Evolutionary conservation across 352 stramenopile genomes (phyloP).

Genomic region (Phytophthora quininea): DNA sequence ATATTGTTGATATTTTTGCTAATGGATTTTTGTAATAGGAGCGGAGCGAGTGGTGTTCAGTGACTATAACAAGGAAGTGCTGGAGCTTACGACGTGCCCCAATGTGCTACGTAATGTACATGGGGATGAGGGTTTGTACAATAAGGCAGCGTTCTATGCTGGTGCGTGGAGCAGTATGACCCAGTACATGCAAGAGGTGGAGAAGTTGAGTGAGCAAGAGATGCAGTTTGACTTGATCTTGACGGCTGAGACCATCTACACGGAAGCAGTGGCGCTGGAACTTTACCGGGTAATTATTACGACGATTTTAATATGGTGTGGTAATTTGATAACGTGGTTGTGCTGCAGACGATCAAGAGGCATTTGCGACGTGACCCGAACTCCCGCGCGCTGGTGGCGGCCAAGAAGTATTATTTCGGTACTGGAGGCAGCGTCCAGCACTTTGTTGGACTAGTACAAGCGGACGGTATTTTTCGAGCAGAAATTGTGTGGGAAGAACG

Average conservation of each 20-base stretch:
- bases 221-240: constrained; percentile 79
- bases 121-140: constrained; percentile 27
- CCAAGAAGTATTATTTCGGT: constrained; percentile 91
- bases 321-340: constrained; percentile 6
- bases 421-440: constrained; percentile 88
- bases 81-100: constrained; percentile 84
- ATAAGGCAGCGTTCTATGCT: constrained; percentile 70
- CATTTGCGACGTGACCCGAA: constrained; percentile 53
- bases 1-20: neutral
- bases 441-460: constrained; percentile 65
- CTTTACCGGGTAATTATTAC: constrained; percentile 63
- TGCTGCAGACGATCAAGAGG: constrained; percentile 70
- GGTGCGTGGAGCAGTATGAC: constrained; percentile 77
- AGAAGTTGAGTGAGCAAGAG: constrained; percentile 37
- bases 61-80: constrained; percentile 90
- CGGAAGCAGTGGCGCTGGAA: constrained; percentile 70
- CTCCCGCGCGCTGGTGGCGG: constrained; percentile 69
- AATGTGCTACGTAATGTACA: constrained; percentile 69
- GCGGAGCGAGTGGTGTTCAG: constrained; percentile 77
- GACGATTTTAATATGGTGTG: neutral
- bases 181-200: constrained; percentile 48
- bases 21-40: constrained; percentile 25
- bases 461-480: constrained; percentile 54
- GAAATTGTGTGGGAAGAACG: constrained; percentile 73
- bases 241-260: constrained; percentile 88